Evolutionary conservation across 768 basidiomycete species (phyloP), one percentile per base, ranked within the genome.

Genomic region (Boletus rubropictus): DNA sequence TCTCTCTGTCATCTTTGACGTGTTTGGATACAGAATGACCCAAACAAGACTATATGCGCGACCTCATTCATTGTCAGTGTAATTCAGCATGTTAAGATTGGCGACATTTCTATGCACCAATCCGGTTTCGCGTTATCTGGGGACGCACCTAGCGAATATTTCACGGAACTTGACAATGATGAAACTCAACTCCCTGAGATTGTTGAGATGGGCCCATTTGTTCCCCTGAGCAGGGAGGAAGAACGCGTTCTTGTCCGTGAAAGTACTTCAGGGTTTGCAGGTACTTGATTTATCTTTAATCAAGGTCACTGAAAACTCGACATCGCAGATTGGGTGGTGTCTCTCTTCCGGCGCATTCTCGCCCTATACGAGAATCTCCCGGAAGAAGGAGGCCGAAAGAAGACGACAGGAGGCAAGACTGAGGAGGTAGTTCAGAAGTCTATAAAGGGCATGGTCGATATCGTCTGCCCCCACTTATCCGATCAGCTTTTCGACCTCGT

Each of bases 291-390:
- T 14, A 5, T 36, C 22, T 41, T 35, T 38, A 31, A 17, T 46
- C n/a, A 11, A 34, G 20, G 18, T 14, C 9, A 11, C 11, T 25
- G 42, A 33, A 39, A 5, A 39, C 32, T 53, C 25, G 58, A 27
- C 8, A 28, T 38, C 49, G 11, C 49, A 89, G 89, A 87, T 59
- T 91, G 89, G 89, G 82, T 90, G 11, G 77, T 76, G 0, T 80
- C 84, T 18, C 77, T 91, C 25, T 83, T 91, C 58, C 74, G 86
- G 14, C 79, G 89, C 9, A 80, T 91, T 42, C 72, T 91, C 43
- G 79, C 87, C 1, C 69, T 97, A 17, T 94, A 86, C 60, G 89
- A 93, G 69, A 94, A 95, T 61, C 71, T 98, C 5, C 94, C 94
- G 0, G 95, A 98, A 63, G 94, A 95, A 67, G 92, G 89, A 10